phyloP scores from a whole-genome alignment of 805 yeast species.

The Torulaspora franciscae region DNA sequence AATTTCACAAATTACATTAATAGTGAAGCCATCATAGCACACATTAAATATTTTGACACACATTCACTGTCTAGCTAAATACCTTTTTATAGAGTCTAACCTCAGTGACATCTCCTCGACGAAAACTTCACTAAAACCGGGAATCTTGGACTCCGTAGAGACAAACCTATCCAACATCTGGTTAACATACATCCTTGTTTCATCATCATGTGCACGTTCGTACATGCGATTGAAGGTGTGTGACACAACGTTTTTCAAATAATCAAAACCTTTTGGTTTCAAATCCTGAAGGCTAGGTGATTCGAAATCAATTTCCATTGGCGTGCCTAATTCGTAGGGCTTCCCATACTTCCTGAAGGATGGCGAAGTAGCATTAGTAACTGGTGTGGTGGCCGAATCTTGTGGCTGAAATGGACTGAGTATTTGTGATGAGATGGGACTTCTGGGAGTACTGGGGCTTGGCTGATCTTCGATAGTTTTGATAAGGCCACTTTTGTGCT shows the following conservation, averaged over 20 bases:
- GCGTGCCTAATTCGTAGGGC: constrained; percentile 19
- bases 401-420: constrained; percentile 13
- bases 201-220: constrained; percentile 48
- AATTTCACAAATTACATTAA: background rate
- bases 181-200: constrained; percentile 45
- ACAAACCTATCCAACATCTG: constrained; percentile 40
- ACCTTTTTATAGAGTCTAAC: constrained; percentile 30
- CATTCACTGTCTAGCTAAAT: constrained; percentile 14
- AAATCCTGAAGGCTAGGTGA: constrained; percentile 15
- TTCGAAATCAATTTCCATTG: constrained; percentile 22
- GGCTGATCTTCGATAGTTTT: constrained; percentile 5
- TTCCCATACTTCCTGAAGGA: constrained; percentile 21
- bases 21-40: too few relatives aligned
- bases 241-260: constrained; percentile 40
- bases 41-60: background rate
- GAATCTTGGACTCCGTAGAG: constrained; percentile 46
- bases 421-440: constrained; percentile 19
- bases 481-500: background rate
- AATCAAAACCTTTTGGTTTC: constrained; percentile 32
- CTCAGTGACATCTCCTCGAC: constrained; percentile 54
- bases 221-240: constrained; percentile 46
- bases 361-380: constrained; percentile 23
- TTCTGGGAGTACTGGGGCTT: constrained; percentile 10
- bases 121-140: constrained; percentile 64
- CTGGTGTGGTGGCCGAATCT: constrained; percentile 14